phyloP scores from a whole-genome alignment of 2,329 filamentous ascomycete species.

The Fonsecaea pugnacius region DNA sequence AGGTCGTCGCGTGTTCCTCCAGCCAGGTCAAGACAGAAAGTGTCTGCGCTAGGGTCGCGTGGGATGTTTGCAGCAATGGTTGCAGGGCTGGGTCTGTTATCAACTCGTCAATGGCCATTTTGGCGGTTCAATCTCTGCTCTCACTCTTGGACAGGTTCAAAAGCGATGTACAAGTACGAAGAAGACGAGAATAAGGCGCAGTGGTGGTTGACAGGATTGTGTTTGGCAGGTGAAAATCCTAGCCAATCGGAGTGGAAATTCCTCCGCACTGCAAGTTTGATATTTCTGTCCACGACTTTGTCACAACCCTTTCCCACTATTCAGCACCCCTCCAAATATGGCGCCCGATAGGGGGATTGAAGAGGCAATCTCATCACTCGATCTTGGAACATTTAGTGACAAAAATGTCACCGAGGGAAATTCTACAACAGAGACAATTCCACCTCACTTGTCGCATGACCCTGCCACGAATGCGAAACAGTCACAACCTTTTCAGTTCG shows the following conservation, averaged over 20 bases:
- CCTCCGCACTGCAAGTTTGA: constrained; percentile 15
- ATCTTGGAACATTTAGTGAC: constrained; percentile 7
- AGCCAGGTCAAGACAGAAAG: constrained; percentile 64
- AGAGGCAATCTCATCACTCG: neutral
- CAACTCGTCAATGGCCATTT: constrained; percentile 62
- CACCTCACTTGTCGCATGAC: constrained; percentile 71
- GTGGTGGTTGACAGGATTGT: neutral
- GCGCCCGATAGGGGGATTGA: constrained; percentile 34
- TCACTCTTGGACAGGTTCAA: neutral
- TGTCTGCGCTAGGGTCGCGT: constrained; percentile 73
- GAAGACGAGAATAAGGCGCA: neutral
- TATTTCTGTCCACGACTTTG: neutral
- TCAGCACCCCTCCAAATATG: constrained; percentile 20
- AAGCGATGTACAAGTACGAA: neutral
- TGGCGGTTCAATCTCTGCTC: neutral
- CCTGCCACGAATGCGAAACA: constrained; percentile 79
- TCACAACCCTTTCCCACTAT: neutral
- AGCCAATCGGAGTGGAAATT: constrained; percentile 25
- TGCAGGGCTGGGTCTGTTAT: constrained; percentile 69
- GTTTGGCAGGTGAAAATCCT: constrained; percentile 1
- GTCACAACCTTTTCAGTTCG: constrained; percentile 92
- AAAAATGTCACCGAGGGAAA: neutral
- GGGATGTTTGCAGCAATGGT: constrained; percentile 72
- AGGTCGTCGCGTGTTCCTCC: constrained; percentile 51
- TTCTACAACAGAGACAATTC: constrained; percentile 40